Percentiles rank a stretch among this genome's conserved stretches.
Evolutionary conservation across 2,329 filamentous ascomycete genomes (phyloP).

Genomic region (Aspergillus tanneri): DNA sequence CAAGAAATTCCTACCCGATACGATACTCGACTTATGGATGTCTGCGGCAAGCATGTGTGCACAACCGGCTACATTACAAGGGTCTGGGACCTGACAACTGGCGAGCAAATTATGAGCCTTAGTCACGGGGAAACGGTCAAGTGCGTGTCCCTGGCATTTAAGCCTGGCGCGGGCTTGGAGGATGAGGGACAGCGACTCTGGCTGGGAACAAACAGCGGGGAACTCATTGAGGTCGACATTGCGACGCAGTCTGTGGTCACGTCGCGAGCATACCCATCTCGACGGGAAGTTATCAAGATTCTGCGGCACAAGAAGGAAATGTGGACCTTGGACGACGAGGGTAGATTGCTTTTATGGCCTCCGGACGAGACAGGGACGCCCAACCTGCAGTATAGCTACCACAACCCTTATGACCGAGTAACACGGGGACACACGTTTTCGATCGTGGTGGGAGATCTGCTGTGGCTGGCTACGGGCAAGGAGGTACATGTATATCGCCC

Average conservation of each 20-base stretch:
- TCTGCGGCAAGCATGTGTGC: slow-evolving; percentile 83
- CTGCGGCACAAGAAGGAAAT: slow-evolving; percentile 83
- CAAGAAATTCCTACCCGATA: slow-evolving; percentile 79
- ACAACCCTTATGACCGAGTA: slow-evolving; percentile 66
- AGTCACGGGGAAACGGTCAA: slow-evolving; percentile 82
- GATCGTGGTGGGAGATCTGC: slow-evolving; percentile 75
- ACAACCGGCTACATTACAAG: slow-evolving; percentile 83
- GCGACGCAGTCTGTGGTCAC: slow-evolving; percentile 67
- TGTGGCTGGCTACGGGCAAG: slow-evolving; percentile 88
- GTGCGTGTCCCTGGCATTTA: slow-evolving; percentile 79
- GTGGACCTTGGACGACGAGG: slow-evolving; percentile 91
- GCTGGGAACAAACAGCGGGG: slow-evolving; percentile 86
- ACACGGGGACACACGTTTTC: slow-evolving; percentile 84
- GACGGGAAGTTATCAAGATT: slow-evolving; percentile 78
- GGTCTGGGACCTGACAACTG: slow-evolving; percentile 82
- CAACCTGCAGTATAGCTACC: slow-evolving; percentile 70
- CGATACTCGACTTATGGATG: slow-evolving; percentile 80
- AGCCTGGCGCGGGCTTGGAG: slow-evolving; percentile 72
- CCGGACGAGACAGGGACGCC: slow-evolving; percentile 72
- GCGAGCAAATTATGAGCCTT: slow-evolving; percentile 76
- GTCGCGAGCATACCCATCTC: slow-evolving; percentile 71
- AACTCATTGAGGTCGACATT: slow-evolving; percentile 86
- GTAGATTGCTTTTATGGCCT: slow-evolving; percentile 82
- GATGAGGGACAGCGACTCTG: slow-evolving; percentile 81
- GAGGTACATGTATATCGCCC: slow-evolving; percentile 83